A percentile compares a stretch with the other conserved stretches of the same genome.
These are phyloP conservation scores for Neurospora sp. DNA, from an alignment of 495 filamentous ascomycete species.

Conservation along the genomic window DNA sequence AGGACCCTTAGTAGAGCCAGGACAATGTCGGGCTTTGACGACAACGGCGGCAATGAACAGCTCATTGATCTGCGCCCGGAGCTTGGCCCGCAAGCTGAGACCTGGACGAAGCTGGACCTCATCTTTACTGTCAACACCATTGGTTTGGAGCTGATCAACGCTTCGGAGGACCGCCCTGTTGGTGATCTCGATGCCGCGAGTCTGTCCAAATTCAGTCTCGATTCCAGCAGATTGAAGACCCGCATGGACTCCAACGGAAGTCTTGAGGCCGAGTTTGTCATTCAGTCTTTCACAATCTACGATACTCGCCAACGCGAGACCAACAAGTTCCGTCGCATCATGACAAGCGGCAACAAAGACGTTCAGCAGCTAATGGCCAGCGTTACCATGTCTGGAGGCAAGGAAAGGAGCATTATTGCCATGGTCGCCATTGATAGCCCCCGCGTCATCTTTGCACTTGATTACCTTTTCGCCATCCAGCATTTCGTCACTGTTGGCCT, in stretches of 20 bases:
- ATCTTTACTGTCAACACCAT: constrained; percentile 83
- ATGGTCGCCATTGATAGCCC: constrained; percentile 95
- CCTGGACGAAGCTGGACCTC: constrained; percentile 90
- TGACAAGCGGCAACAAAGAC: constrained; percentile 88
- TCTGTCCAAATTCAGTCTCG: constrained; percentile 84
- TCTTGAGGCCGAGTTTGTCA: constrained; percentile 83
- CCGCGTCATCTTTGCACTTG: constrained; percentile 84
- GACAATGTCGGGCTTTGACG: constrained; percentile 34
- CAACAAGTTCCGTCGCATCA: constrained; percentile 96
- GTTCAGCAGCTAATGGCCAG: constrained; percentile 98
- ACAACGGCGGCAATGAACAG: constrained; percentile 27
- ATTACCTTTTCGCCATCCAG: constrained; percentile 87
- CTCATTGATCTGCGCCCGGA: constrained; percentile 54
- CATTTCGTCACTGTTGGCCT: constrained; percentile 63
- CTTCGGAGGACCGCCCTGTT: constrained; percentile 61
- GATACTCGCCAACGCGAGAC: constrained; percentile 78
- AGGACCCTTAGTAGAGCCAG: constrained; percentile 36
- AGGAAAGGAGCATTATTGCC: constrained; percentile 74
- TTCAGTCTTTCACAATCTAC: constrained; percentile 88
- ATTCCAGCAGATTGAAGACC: constrained; percentile 82
- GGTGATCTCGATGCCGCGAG: constrained; percentile 71
- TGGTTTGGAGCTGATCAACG: constrained; percentile 77
- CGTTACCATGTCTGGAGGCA: constrained; percentile 80
- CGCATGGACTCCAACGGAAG: constrained; percentile 92
- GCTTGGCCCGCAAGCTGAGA: constrained; percentile 50